These are phyloP conservation scores for Jasminum sambac DNA, from an alignment of 257 asterid genomes.

Conservation along the genomic window DNA sequence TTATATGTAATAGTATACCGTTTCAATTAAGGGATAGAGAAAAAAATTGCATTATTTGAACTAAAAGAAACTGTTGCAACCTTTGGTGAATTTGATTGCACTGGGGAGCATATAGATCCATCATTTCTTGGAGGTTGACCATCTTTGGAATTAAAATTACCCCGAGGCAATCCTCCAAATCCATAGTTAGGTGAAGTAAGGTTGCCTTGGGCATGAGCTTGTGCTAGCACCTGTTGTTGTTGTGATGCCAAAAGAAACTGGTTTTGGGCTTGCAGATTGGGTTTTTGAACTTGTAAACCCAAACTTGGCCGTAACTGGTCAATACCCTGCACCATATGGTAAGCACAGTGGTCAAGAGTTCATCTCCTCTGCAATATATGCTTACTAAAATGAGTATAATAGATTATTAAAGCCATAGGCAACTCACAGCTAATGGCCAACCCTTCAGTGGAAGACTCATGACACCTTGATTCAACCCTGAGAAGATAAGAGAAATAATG, in stretches of 20 bases:
- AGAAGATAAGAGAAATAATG: conserved; percentile 25
- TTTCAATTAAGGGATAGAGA: neutral
- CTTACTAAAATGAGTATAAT: conserved; percentile 14
- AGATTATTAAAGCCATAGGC: conserved; percentile 25
- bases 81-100: conserved; percentile 93
- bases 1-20: too few species aligned
- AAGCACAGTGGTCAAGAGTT: conserved; percentile 26
- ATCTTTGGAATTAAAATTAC: conserved; percentile 77
- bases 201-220: conserved; percentile 92
- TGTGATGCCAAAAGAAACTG: conserved; percentile 89
- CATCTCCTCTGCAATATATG: conserved; percentile 7
- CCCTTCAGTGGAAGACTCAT: conserved; percentile 95
- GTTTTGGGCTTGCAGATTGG: conserved; percentile 76
- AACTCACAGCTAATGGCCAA: conserved; percentile 97
- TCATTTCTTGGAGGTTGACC: conserved; percentile 93
- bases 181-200: conserved; percentile 75
- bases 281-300: conserved; percentile 93
- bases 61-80: too few species aligned
- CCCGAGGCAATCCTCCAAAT: conserved; percentile 88
- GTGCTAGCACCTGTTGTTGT: conserved; percentile 91
- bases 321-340: conserved; percentile 61
- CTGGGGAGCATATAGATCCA: conserved; percentile 94
- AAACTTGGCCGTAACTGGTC: conserved; percentile 85
- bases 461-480: conserved; percentile 92
- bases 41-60: too few species aligned